Conservation (phyloP, 306 rosid species). For the Corylus avellana region DNA sequence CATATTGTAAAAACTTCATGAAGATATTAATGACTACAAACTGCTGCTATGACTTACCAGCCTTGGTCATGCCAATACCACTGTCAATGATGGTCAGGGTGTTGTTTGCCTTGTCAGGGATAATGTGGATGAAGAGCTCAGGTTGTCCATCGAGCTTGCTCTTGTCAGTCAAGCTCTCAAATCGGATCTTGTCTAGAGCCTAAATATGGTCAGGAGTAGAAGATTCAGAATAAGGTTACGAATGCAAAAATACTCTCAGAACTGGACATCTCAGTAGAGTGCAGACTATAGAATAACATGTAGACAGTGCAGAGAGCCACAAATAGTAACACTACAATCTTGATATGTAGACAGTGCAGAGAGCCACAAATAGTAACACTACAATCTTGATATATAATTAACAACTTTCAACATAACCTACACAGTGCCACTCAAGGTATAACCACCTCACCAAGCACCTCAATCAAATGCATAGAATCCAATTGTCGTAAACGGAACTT, state of each 20-base stretch:
- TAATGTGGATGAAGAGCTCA: slow-evolving; percentile 79
- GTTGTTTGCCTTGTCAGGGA: slow-evolving; percentile 82
- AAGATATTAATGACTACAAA: neutral
- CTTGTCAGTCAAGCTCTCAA: slow-evolving; percentile 90
- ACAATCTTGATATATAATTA: no score
- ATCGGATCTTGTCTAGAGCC: slow-evolving; percentile 91
- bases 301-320: neutral
- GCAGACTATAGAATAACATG: no score
- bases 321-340: neutral
- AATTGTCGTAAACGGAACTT: no score
- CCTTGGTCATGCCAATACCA: slow-evolving; percentile 96
- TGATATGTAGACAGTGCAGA: neutral
- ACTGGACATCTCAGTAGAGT: no score
- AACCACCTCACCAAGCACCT: no score
- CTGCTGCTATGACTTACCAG: slow-evolving; percentile 49
- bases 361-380: neutral
- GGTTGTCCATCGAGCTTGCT: slow-evolving; percentile 94
- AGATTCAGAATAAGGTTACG: neutral
- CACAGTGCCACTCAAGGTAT: no score
- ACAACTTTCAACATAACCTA: no score
- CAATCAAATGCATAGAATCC: no score
- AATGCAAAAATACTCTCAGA: no score
- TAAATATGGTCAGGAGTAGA: neutral
- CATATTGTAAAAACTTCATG: neutral
- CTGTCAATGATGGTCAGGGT: slow-evolving; percentile 79